Base-by-base conservation (phyloP, 768 basidiomycete species). In the Termitomyces sp. region DNA sequence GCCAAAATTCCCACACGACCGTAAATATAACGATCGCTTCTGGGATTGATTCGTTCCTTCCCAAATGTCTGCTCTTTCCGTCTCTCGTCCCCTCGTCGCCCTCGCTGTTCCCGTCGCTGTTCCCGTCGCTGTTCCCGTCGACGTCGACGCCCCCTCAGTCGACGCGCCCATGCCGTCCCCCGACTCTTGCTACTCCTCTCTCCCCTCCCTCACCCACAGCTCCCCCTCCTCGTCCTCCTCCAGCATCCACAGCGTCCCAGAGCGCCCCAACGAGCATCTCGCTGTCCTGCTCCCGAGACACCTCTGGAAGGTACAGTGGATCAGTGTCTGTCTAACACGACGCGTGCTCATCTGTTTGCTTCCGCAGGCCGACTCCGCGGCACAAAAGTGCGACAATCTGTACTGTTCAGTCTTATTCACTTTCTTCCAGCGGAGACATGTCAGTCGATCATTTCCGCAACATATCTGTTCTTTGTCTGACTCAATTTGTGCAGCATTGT, bases 371-470 rank as follows among this genome's bases (percentile, higher is more conserved):
- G 89, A 91, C 68, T 71, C 75, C 4, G 68, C 79, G 14, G 81
- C 89, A 3, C 59, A 77, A 12, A 65, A 70, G 47, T 92, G 89
- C 74, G 88, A 91, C 72, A 88, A 81, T 65, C 85, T 88, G 58
- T 78, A 80, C 64, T 92, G 89, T 70, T 77, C 77, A 54, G 73
- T 77, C 58, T 68, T 68, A 49, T 91, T 91, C 67, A 79, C 82
- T 56, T 66, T 91, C 57, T 78, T 85, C 43, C 85, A 88, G 59
- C 86, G 89, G 58, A 82, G 83, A 71, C 89, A 92, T 65, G 86
- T 88, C 65, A 63, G 85, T 77, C 15, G 58, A 45, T 34, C 34
- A n/a, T 53, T 52, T 41, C 30, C 47, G 21, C 53, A 49, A 34
- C n/a, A 28, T 32, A 32, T 53, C 17, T 47, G 30, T 26, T 11